Conservation (phyloP, 2,329 filamentous ascomycete genomes). For the Beauveria sp. region DNA sequence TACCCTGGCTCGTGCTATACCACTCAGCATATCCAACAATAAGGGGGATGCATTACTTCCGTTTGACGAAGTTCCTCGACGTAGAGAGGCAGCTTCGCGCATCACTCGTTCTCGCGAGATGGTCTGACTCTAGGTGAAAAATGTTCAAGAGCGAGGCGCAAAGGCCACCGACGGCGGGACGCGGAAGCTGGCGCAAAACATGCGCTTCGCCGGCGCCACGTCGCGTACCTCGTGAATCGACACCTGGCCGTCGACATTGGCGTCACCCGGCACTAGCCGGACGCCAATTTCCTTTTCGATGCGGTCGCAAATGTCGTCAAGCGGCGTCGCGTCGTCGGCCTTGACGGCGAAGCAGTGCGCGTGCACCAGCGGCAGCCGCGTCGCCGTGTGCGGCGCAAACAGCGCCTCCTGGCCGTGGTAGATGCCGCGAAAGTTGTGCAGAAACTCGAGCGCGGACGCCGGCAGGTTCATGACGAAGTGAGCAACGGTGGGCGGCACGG, state of each 20-base stretch:
- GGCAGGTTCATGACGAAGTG: conserved; percentile 99
- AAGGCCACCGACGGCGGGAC: conserved; percentile 80
- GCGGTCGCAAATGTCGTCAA: conserved; percentile 38
- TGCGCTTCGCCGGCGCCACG: conserved; percentile 87
- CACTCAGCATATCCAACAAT: background rate
- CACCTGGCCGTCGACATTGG: conserved; percentile 39
- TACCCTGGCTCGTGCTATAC: background rate
- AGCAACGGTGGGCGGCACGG: conserved; percentile 67
- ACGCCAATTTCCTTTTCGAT: conserved; percentile 35
- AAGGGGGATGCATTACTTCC: background rate
- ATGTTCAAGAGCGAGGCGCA: conserved; percentile 28
- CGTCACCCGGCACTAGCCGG: conserved; percentile 35
- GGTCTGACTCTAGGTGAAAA: no score
- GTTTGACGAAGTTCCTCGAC: no score
- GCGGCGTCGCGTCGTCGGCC: conserved; percentile 63
- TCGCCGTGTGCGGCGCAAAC: conserved; percentile 52
- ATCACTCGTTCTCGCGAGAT: no score
- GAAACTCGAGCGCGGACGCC: conserved; percentile 78
- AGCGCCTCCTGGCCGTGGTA: conserved; percentile 64
- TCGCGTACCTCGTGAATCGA: conserved; percentile 67
- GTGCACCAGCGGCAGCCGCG: conserved; percentile 72
- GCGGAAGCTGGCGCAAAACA: conserved; percentile 93
- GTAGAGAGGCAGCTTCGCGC: no score
- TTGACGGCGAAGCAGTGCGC: conserved; percentile 92
- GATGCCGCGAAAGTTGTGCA: conserved; percentile 59